phyloP scores from a whole-genome alignment of 1,139 yeast species.

The Pneumocystis carinii region DNA sequence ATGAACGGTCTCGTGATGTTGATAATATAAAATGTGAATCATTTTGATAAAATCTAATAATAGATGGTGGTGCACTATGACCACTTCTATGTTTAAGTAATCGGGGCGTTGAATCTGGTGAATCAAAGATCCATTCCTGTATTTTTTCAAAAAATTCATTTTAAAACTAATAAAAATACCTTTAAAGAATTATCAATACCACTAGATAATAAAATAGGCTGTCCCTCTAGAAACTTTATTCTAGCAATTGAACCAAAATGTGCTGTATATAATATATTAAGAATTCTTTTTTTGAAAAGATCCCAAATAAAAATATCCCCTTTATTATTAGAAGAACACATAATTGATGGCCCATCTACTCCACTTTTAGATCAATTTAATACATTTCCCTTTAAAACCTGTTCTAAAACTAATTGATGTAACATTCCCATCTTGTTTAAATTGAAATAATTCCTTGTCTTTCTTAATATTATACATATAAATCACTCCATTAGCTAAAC shows the following conservation, averaged over 20 bases:
- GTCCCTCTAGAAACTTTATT: slow-evolving; percentile 72
- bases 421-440: slow-evolving; percentile 45
- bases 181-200: slow-evolving; percentile 86
- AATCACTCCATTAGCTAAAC: slow-evolving; percentile 55
- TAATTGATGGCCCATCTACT: slow-evolving; percentile 74
- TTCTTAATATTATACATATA: slow-evolving; percentile 53
- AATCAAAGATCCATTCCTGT: slow-evolving; percentile 78
- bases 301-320: slow-evolving; percentile 86
- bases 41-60: slow-evolving; percentile 62
- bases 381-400: not conserved
- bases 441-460: slow-evolving; percentile 43
- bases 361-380: not conserved
- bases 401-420: slow-evolving; percentile 70
- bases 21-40: slow-evolving; percentile 74
- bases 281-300: slow-evolving; percentile 51
- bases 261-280: slow-evolving; percentile 58
- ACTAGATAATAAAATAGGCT: slow-evolving; percentile 76
- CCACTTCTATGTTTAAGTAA: slow-evolving; percentile 90
- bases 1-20: slow-evolving; percentile 71
- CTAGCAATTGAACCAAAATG: slow-evolving; percentile 60
- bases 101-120: slow-evolving; percentile 72
- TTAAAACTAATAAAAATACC: not conserved
- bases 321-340: slow-evolving; percentile 61
- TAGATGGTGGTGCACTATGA: slow-evolving; percentile 79
- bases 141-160: slow-evolving; percentile 3